phyloP scores from a whole-genome alignment of 2,329 filamentous ascomycete genomes.

The Hymenoscyphus albidus region DNA sequence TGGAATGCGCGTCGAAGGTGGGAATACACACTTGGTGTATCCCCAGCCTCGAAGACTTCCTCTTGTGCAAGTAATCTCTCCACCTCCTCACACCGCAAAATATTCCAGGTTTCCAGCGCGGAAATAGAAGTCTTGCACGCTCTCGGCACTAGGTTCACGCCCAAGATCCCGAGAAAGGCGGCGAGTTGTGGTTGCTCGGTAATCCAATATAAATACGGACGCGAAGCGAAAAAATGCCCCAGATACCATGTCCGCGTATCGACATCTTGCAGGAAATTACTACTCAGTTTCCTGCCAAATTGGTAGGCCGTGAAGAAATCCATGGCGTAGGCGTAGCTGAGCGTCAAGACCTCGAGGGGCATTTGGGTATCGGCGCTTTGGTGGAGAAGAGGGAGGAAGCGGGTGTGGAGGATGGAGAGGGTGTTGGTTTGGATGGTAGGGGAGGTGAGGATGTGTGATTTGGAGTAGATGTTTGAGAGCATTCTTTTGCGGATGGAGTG shows the following conservation, averaged over 20 bases:
- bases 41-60: neutral
- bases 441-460: conserved; percentile 65
- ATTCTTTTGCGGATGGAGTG: conserved; percentile 75
- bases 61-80: neutral
- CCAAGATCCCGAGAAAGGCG: conserved; percentile 45
- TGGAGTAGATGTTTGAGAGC: conserved; percentile 78
- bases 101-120: conserved; percentile 65
- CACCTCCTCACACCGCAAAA: conserved; percentile 44
- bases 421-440: conserved; percentile 54
- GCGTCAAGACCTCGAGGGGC: neutral
- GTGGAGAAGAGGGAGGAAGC: conserved; percentile 53
- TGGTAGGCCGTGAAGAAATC: conserved; percentile 73
- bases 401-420: conserved; percentile 52
- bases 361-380: neutral
- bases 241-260: conserved; percentile 50
- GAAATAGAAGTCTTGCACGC: conserved; percentile 65
- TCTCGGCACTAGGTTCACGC: conserved; percentile 58
- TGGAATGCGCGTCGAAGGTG: conserved; percentile 36
- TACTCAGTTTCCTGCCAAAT: conserved; percentile 61
- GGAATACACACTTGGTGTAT: conserved; percentile 10
- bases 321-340: conserved; percentile 46
- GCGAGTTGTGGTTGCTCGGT: conserved; percentile 67
- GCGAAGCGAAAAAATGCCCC: neutral
- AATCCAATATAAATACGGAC: conserved; percentile 63
- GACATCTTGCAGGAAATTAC: conserved; percentile 62